Base-by-base conservation (phyloP, 257 asterid species). In the Eustoma russellianum region DNA sequence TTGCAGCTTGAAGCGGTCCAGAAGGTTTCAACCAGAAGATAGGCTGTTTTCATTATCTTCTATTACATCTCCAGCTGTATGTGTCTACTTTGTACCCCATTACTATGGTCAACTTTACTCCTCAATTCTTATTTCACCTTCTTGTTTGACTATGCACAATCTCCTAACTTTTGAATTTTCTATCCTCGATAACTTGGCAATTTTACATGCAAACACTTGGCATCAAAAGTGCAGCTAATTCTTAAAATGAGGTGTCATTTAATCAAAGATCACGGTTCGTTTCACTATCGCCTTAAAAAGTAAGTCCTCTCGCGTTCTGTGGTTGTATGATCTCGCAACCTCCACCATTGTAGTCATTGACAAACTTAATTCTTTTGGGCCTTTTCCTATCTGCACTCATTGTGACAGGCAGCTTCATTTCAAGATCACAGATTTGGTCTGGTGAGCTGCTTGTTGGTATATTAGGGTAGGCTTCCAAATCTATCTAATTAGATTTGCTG, bases 21-120 rank as follows among this genome's bases (percentile, higher is more conserved):
- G 99, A 81, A 92, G 88, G 74, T 88, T 92, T 72, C 99, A 88
- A 77, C 85, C 93, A 16, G 99, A 88, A 73, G 99, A 92, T 66
- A 76, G 99, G 78, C 93, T 92, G 67, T 92, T 92, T 53, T 92
- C 99, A 24, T 68, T 92, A 60, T 92, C 99, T 11, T 92, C 99
- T 1, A 88, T 79, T 47, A 85, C 99, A 60, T 92, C 99, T 41
- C 94, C 88, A 6, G 99, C 95, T 61, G 99, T 88, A 88, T 59
- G 93, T 58, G 53, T 59, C 58, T 53, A 46, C 68, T 13, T 35
- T 50, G 24, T 16, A 56, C 35, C 15, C 38, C 55, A 45, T 50
- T 50, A 48, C 52, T 28, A 34, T 35, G 40, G 14, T 9, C 43
- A 15, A 46, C 15, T 1, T 34, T 56, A 55, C 6, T 57, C 13